A percentile compares a stretch with the other conserved stretches of the same genome.
These are phyloP conservation scores for Xylaria sp. DNA, from an alignment of 2,329 filamentous ascomycete genomes.

Conservation along the genomic window DNA sequence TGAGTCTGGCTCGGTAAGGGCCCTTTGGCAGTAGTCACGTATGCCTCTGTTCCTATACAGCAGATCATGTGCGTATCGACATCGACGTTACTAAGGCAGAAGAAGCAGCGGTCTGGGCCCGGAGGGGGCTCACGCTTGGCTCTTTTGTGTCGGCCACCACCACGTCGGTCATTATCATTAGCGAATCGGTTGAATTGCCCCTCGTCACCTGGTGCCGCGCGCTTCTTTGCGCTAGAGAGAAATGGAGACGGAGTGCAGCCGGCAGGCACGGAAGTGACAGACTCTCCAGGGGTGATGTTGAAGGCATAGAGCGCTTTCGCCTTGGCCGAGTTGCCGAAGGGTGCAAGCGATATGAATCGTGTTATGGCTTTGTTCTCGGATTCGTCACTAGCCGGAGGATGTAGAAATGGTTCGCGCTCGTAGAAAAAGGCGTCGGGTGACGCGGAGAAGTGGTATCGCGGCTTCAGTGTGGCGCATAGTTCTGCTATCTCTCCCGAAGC, in stretches of 20 bases:
- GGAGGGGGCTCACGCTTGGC: constrained; percentile 64
- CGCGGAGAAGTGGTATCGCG: constrained; percentile 88
- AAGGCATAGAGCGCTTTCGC: constrained; percentile 86
- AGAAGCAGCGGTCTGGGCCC: constrained; percentile 87
- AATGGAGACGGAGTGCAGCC: constrained; percentile 84
- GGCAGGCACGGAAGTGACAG: constrained; percentile 68
- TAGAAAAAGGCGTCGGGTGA: constrained; percentile 76
- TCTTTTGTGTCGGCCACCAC: constrained; percentile 59
- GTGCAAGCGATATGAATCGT: constrained; percentile 89
- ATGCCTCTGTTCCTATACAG: constrained; percentile 86
- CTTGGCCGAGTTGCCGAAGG: constrained; percentile 79
- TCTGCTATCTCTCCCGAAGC: constrained; percentile 78
- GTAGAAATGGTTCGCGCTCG: constrained; percentile 93
- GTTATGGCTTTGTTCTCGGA: constrained; percentile 72
- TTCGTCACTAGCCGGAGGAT: constrained; percentile 60
- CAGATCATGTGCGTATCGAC: constrained; percentile 88
- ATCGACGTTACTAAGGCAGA: constrained; percentile 90
- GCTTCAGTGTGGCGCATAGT: constrained; percentile 81
- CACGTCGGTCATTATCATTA: constrained; percentile 57
- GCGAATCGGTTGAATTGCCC: constrained; percentile 66
- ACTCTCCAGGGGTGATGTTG: constrained; percentile 72
- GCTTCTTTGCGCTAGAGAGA: constrained; percentile 64
- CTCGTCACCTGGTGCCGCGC: constrained; percentile 58
- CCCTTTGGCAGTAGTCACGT: constrained; percentile 92
- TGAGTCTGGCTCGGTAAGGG: constrained; percentile 79